Evolutionary conservation across 2,329 filamentous ascomycete genomes (phyloP), one percentile per base, ranked within the genome.

Genomic region (Bisporella sp.): DNA sequence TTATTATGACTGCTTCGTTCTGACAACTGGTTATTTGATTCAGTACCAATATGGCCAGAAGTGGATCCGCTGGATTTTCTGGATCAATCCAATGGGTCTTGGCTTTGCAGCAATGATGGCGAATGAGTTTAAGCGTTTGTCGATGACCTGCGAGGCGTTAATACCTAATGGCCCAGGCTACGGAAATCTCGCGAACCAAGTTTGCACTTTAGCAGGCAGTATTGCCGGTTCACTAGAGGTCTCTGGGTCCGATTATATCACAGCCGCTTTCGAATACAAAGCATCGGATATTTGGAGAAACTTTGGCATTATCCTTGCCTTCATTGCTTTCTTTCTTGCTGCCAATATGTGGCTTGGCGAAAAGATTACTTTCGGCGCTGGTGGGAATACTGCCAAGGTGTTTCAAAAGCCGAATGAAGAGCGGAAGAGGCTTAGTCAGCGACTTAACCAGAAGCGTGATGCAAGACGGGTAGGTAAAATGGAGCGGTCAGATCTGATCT

Each of bases 331-430:
- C 5, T 95, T 92, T 62, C 78, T 95, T 9, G 57, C 83, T 8
- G 68, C 92, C 31, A 92, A 87, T 0, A 76, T 85, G 5, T 57
- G 86, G 21, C 85, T 83, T 1, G 82, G 84, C 12, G 88, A 95
- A 60, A 58, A 78, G 1, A 75, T 91, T 58, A 77, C 75, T 12
- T 87, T 88, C 61, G 72, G 75, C 21, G 69, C 71, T 1, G 70
- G 71, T 12, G 85, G 81, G 5, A 83, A 82, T 13, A 85, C 84
- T 47, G 84, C 83, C 1, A 64, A 88, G 37, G 71, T 87, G 29
- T 88, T 88, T 72, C 73, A 74, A 48, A 88, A 85, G 71, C 84
- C 79, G 64, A 81, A 77, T n/a, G 79, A 74, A 58, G 77, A 74
- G 41, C 70, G 80, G 1, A 82, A 81, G 69, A 68, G 78, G 48